Evolutionary conservation across 148 eudicot genomes (phyloP), one percentile per base, ranked within the genome.

Genomic region (Chenopodium berlandieri): DNA sequence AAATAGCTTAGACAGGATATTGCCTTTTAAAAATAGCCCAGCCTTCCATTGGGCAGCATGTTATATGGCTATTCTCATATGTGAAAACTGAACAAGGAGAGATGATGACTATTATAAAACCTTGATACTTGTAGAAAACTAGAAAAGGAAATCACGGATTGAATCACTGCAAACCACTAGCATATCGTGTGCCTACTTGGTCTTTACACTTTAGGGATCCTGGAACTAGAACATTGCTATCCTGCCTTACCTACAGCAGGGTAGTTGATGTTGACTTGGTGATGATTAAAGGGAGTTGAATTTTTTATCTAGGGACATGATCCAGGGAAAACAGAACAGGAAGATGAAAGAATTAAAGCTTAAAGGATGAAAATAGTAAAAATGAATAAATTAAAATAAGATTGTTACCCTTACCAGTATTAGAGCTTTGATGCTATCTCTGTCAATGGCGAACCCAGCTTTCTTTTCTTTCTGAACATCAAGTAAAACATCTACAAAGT

Each of bases 401-500:
- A 52, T 19, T 12, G 6, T 46, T 37, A 69, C 1, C 1, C 1
- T 82, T 78, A 88, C 93, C 90, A 88, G 70, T 77, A 89, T 70
- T 10, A 87, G 37, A 23, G 87, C 91, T 85, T 89, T 89, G 88
- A 89, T 82, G 77, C 86, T 78, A 37, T 84, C 83, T 78, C 85
- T 83, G 31, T 88, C 85, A 32, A 88, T 78, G 3, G 63, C 3
- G 31, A 79, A 75, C 12, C 92, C 86, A 20, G 34, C 68, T 2
- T 66, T 46, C 4, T 82, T 81, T n/a, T 88, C 87, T 73, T 71
- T 82, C 60, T 87, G 87, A 67, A 85, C 80, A 52, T 85, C 82
- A 27, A 93, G 86, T 87, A 93, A 84, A 67, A 90, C 89, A 84
- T 87, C 91, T 0, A 90, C 88, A 71, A 93, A 88, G 63, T 91